Conservation (phyloP, 202 grass and related monocot genomes). For the Schoenoplectus tabernaemontani region DNA sequence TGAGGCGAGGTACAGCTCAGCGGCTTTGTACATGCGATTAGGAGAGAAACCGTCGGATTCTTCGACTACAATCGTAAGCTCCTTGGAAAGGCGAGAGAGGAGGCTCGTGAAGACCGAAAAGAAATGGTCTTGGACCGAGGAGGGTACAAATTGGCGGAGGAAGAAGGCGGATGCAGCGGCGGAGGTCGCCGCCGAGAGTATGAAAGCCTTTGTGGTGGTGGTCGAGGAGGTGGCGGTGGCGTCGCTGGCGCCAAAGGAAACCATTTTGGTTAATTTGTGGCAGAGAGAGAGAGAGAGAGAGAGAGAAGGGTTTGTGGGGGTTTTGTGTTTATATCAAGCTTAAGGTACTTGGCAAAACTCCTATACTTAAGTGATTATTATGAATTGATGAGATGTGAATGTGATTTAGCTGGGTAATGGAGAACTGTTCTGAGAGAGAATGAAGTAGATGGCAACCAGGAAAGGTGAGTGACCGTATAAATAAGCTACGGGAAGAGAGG, state of each 20-base stretch:
- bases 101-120: neutral
- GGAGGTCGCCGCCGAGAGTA: slow-evolving; percentile 15
- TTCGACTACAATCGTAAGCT: slow-evolving; percentile 15
- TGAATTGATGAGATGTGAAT: no score
- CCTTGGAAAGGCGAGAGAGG: slow-evolving; percentile 4
- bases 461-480: neutral
- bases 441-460: neutral
- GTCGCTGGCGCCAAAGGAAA: neutral
- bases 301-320: neutral
- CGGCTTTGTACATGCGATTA: slow-evolving; percentile 24
- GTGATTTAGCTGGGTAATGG: no score
- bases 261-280: neutral
- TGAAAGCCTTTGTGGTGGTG: neutral
- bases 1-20: slow-evolving; percentile 8
- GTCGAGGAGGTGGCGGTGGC: neutral
- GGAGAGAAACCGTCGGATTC: slow-evolving; percentile 14
- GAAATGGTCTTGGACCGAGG: slow-evolving; percentile 7
- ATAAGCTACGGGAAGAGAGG: neutral
- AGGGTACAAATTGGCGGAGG: neutral
- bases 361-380: no score
- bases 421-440: no score
- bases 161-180: slow-evolving; percentile 18
- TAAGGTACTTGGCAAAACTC: no score
- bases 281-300: no score
- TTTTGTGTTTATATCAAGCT: neutral